Conservation (phyloP, 257 asterid species). For the Solanum piurae region DNA sequence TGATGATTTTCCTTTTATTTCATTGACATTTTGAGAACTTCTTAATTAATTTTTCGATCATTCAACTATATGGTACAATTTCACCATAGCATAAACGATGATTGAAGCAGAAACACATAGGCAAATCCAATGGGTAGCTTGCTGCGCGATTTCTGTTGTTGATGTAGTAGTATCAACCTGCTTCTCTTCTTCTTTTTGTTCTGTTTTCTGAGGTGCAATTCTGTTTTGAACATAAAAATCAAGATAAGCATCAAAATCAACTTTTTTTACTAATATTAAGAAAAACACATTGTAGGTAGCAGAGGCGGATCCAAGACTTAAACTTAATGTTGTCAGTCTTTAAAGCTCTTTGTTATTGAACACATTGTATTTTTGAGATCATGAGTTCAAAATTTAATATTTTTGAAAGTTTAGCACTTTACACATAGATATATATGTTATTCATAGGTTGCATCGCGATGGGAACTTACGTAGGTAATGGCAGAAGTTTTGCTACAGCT, state of each 20-base stretch:
- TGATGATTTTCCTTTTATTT: background rate
- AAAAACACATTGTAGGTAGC: background rate
- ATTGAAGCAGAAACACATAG: conserved; percentile 46
- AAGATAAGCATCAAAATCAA: background rate
- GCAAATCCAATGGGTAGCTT: conserved; percentile 38
- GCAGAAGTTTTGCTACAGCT: background rate
- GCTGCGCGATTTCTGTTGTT: conserved; percentile 11
- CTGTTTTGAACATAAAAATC: background rate
- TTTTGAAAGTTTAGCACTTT: background rate
- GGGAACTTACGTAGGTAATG: conserved; percentile 14
- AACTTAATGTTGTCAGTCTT: background rate
- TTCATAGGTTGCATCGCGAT: background rate
- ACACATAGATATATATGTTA: background rate
- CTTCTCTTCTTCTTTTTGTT: conserved; percentile 2
- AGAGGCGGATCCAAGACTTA: background rate
- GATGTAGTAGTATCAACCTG: conserved; percentile 4
- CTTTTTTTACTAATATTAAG: background rate
- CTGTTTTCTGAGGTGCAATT: background rate
- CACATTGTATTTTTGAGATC: background rate
- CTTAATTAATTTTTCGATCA: background rate
- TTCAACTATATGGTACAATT: conserved; percentile 26
- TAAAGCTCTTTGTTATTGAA: background rate
- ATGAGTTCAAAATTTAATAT: background rate
- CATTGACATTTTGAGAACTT: background rate
- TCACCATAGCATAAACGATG: conserved; percentile 42